phyloP scores from a whole-genome alignment of 2,329 filamentous ascomycete genomes.

The Fusarium sp. region DNA sequence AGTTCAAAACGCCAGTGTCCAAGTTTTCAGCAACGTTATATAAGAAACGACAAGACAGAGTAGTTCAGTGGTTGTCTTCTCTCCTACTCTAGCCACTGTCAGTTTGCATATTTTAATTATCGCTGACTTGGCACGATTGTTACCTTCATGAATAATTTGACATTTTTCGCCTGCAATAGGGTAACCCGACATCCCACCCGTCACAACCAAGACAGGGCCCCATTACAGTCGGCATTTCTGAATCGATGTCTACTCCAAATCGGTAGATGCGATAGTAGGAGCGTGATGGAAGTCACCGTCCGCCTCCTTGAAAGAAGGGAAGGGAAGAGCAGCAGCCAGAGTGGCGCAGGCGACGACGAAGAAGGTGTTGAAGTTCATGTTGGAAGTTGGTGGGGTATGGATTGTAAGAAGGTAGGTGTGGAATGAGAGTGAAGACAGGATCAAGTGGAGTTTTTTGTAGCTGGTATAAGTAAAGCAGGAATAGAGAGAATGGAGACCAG shows the following conservation, averaged over 20 bases:
- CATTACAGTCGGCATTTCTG: background rate
- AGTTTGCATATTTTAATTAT: background rate
- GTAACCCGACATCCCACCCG: background rate
- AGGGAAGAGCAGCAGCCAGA: conserved; percentile 33
- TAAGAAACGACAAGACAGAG: background rate
- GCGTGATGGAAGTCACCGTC: background rate
- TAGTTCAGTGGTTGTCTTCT: background rate
- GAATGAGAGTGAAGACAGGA: background rate
- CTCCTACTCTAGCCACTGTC: background rate
- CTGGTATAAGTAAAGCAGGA: background rate
- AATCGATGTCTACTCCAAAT: conserved; percentile 17
- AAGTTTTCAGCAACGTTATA: background rate
- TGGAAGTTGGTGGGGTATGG: background rate
- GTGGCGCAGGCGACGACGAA: conserved; percentile 35
- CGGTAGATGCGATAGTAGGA: conserved; percentile 16
- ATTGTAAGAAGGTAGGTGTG: background rate
- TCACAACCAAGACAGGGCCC: background rate
- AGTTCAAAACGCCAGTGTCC: background rate
- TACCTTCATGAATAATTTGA: background rate
- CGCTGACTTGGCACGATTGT: background rate
- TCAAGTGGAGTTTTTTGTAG: background rate
- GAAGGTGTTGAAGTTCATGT: conserved; percentile 40
- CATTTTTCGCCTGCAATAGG: background rate
- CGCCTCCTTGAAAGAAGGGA: conserved; percentile 21
- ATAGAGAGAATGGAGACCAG: background rate